Percentiles rank a stretch among this genome's conserved stretches.
Evolutionary conservation across 1,284 basidiomycete genomes (phyloP).

Genomic region (Albatrellus sp.): DNA sequence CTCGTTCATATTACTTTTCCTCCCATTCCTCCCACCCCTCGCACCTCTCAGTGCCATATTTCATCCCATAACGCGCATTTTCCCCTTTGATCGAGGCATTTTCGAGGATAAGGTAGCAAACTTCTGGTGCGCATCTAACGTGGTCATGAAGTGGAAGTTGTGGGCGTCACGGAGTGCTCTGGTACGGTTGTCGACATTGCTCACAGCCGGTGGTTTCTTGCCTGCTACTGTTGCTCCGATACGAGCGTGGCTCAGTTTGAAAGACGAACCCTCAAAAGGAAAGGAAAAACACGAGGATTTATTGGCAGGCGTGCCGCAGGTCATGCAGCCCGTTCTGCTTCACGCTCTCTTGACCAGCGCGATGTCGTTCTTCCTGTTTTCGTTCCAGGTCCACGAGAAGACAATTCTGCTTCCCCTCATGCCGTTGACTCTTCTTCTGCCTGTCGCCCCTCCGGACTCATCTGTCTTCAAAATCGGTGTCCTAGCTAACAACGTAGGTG

Average conservation of each 20-base stretch:
- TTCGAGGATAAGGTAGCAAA: constrained; percentile 98
- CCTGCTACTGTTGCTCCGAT: constrained; percentile 39
- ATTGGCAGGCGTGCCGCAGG: constrained; percentile 27
- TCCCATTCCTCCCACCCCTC: constrained; percentile 61
- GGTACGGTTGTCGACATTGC: constrained; percentile 40
- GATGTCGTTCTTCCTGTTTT: constrained; percentile 89
- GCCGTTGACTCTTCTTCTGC: constrained; percentile 72
- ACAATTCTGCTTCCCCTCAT: constrained; percentile 81
- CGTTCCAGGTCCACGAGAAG: constrained; percentile 95
- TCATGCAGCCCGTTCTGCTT: constrained; percentile 44
- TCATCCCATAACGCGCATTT: constrained; percentile 73
- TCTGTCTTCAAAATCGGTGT: constrained; percentile 69
- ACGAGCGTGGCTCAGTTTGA: constrained; percentile 6
- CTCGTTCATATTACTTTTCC: constrained; percentile 61
- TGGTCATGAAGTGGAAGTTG: constrained; percentile 72
- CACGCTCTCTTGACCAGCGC: constrained; percentile 64
- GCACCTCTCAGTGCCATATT: constrained; percentile 34
- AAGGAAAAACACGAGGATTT: constrained; percentile 8
- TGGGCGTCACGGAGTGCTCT: constrained; percentile 36
- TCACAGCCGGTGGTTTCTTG: constrained; percentile 54
- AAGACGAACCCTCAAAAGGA: constrained; percentile 6
- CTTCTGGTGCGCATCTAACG: constrained; percentile 89
- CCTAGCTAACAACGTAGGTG: constrained; percentile 76
- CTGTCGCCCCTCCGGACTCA: constrained; percentile 46
- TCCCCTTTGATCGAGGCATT: constrained; percentile 81